These are phyloP conservation scores for Diphasiastrum complanatum DNA, from an alignment of 83 land plant species.

Conservation along the genomic window DNA sequence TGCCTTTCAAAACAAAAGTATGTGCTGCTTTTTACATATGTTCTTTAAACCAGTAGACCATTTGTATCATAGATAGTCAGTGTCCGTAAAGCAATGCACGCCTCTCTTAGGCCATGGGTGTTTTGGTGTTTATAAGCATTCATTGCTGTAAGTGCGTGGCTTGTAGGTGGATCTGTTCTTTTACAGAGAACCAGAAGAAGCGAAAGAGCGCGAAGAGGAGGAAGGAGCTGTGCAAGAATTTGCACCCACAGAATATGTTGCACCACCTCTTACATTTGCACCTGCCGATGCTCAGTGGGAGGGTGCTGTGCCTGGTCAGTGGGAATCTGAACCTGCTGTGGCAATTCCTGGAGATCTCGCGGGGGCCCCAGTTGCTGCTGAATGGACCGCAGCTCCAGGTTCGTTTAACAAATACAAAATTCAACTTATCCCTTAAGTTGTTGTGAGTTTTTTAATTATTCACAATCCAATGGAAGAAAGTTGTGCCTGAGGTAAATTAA, in stretches of 20 bases:
- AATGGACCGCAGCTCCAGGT: conserved; percentile 3
- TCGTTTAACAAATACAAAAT: not conserved
- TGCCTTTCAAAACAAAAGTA: not conserved
- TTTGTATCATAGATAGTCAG: too few relatives aligned
- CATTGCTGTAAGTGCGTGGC: too few relatives aligned
- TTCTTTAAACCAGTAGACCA: not conserved
- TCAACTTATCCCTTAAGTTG: too few relatives aligned
- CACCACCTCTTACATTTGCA: not conserved
- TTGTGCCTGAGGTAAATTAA: not conserved
- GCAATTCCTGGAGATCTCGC: not conserved
- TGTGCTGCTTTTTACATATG: not conserved
- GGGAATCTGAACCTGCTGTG: not conserved
- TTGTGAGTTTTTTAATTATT: too few relatives aligned
- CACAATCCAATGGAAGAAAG: not conserved
- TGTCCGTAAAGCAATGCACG: too few relatives aligned
- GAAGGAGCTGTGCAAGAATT: not conserved
- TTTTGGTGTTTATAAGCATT: too few relatives aligned
- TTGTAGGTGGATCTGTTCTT: too few relatives aligned
- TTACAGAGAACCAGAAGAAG: too few relatives aligned
- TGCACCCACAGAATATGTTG: not conserved
- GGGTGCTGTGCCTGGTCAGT: not conserved
- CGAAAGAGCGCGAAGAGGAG: not conserved
- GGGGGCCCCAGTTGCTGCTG: not conserved
- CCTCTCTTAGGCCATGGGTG: too few relatives aligned
- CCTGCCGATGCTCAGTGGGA: not conserved